Evolutionary conservation across 2,329 filamentous ascomycete genomes (phyloP), one percentile per base, ranked within the genome.

Genomic region (Pyricularia pennisetigena): DNA sequence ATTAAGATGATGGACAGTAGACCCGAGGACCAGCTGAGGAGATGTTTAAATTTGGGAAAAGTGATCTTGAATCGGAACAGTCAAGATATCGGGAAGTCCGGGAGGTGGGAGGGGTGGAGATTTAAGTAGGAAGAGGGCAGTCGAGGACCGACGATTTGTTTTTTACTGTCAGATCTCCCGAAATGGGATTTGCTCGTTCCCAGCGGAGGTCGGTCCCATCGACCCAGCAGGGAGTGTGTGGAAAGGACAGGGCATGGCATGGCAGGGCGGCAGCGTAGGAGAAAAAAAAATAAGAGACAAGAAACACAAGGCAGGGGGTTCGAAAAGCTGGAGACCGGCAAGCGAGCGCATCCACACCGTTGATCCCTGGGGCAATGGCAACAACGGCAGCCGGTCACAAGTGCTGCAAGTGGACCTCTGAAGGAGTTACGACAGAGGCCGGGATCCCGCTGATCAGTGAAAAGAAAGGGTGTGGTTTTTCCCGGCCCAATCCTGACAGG

Each of bases 311-410:
- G 57, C 57, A 61, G 24, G 57, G 57, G 57, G 57, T 24, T 26
- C n/a, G 24, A 26, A 61, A 61, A 61, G 57, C 57, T 70, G 70
- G 71, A 71, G 70, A 69, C 70, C 70, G 71, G 72, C 71, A 71
- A 71, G 71, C 73, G 72, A 74, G 72, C 74, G 35, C 69, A 70
- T 68, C 71, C 70, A 72, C 70, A 71, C 76, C 75, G 78, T 76
- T 82, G 82, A 83, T 83, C 81, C 82, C 79, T 80, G 80, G 78
- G 78, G 75, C 76, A 73, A 79, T 78, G 77, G 75, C 78, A 77
- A 79, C 75, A 70, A 76, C 76, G 78, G 77, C 78, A 82, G 79
- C 66, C 79, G 83, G 82, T 84, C 82, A 84, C 82, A 84, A 82
- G 83, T 82, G 57, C 57, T 83, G 78, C 78, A 77, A 78, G 82